Evolutionary conservation across 768 basidiomycete genomes (phyloP), one percentile per base, ranked within the genome.

Genomic region (Russula emetica): DNA sequence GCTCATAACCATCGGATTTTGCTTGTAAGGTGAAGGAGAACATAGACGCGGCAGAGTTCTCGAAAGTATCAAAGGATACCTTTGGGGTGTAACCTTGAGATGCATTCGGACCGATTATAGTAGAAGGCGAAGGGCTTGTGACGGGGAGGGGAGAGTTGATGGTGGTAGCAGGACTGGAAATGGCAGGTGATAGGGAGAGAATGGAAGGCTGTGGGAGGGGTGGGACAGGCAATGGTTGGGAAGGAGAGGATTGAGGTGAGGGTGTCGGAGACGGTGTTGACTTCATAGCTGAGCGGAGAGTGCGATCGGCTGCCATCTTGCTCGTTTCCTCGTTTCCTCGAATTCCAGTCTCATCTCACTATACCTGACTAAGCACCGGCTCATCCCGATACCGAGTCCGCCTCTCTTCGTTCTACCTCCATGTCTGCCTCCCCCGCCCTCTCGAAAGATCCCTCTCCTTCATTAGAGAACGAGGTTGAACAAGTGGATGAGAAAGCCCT

Each of bases 11-110:
- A 1, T 87, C 90, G 9, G 85, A 86, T 74, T 95, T 92, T 22
- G 90, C 92, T 71, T 83, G 85, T 16, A 94, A 82, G 0, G 92
- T 92, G 71, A 85, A 92, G n/a, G 85, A 87, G 76, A 94, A 93
- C 88, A 94, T 90, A 71, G 83, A 82, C 8, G 88, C 87, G 28
- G 79, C 83, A 13, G 86, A 80, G 72, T 92, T 90, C 76, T 92
- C 90, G 61, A 94, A 91, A 0, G 91, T 93, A 72, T 93, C 92
- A 71, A 92, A 92, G 2, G 89, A 90, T 26, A 93, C 92, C 69
- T 88, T 88, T 10, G 84, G 82, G 10, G 83, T 86, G 67, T 74
- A 73, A 10, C 74, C 70, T 52, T 73, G 70, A 54, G 71, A 65
- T 44, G 64, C 59, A 68, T 74, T 71, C 11, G 71, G 67, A n/a